phyloP scores from a whole-genome alignment of 1,284 basidiomycete species.

The Leucoagaricus sp. region DNA sequence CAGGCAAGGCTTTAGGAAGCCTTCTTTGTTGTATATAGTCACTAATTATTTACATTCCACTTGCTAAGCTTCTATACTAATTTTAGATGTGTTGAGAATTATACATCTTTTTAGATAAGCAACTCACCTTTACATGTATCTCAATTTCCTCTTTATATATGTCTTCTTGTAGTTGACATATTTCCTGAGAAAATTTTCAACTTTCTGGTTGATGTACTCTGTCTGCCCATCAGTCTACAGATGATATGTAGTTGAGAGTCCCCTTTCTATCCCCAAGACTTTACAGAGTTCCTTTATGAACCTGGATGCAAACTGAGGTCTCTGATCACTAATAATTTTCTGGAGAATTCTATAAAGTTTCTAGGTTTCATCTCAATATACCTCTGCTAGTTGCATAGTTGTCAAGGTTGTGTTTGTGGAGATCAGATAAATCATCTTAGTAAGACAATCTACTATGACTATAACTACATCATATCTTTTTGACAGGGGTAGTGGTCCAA shows the following conservation, averaged over 20 bases:
- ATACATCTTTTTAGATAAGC: too few relatives aligned
- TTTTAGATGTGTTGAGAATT: too few relatives aligned
- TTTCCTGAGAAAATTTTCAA: too few relatives aligned
- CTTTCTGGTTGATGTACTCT: too few relatives aligned
- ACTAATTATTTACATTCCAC: too few relatives aligned
- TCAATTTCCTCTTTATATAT: too few relatives aligned
- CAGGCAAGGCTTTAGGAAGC: too few relatives aligned
- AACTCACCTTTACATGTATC: too few relatives aligned
- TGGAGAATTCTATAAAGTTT: not conserved
- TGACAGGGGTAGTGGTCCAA: conserved; percentile 34
- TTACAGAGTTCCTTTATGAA: not conserved
- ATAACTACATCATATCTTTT: conserved; percentile 37
- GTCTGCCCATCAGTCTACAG: conserved; percentile 23
- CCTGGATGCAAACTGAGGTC: conserved; percentile 1
- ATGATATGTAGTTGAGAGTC: conserved; percentile 15
- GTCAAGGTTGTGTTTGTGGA: not conserved
- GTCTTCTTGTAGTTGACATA: too few relatives aligned
- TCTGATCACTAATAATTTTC: not conserved
- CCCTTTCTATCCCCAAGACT: not conserved
- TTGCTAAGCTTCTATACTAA: too few relatives aligned
- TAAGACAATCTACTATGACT: conserved; percentile 15
- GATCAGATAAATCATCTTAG: not conserved
- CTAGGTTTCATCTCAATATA: not conserved
- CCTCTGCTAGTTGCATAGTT: not conserved
- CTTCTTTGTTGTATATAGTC: too few relatives aligned